Evolutionary conservation across 2,329 filamentous ascomycete genomes (phyloP).

Genomic region (Zarea fungicola): DNA sequence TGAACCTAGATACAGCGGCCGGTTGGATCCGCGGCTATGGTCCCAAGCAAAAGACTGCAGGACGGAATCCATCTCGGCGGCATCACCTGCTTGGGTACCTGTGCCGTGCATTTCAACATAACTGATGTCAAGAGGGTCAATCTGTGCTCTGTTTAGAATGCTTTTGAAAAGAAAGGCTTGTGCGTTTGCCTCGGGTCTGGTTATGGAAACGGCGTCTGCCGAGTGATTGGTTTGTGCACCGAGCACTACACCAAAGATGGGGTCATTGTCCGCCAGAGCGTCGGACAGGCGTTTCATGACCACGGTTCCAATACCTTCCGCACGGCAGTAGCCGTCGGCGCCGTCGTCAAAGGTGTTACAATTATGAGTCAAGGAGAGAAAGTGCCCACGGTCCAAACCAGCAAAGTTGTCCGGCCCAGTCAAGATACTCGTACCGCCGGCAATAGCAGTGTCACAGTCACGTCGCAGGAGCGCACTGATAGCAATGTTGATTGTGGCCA

Average conservation of each 20-base stretch:
- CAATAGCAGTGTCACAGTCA: slow-evolving; percentile 75
- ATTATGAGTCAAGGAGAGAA: slow-evolving; percentile 52
- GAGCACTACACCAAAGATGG: slow-evolving; percentile 68
- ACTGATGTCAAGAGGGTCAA: slow-evolving; percentile 70
- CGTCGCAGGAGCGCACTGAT: slow-evolving; percentile 51
- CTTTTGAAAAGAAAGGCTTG: slow-evolving; percentile 67
- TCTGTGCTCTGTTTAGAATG: slow-evolving; percentile 65
- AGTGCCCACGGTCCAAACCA: slow-evolving; percentile 69
- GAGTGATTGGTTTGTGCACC: slow-evolving; percentile 77
- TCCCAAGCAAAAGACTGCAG: slow-evolving; percentile 46
- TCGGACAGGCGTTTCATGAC: slow-evolving; percentile 77
- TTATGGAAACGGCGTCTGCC: slow-evolving; percentile 75
- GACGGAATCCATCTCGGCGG: slow-evolving; percentile 77
- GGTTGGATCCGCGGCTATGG: slow-evolving; percentile 37
- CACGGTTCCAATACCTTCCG: slow-evolving; percentile 68
- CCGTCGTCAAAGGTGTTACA: slow-evolving; percentile 71
- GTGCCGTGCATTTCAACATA: slow-evolving; percentile 91
- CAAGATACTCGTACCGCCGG: slow-evolving; percentile 67
- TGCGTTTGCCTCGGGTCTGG: slow-evolving; percentile 71
- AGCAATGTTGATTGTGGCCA: slow-evolving; percentile 29
- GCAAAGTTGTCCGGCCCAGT: slow-evolving; percentile 77
- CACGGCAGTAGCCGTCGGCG: slow-evolving; percentile 79
- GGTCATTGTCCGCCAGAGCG: slow-evolving; percentile 71
- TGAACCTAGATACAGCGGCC: slow-evolving; percentile 56
- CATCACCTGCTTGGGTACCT: slow-evolving; percentile 79